These are phyloP conservation scores for Collybia sordida DNA, from an alignment of 768 basidiomycete genomes.

Conservation along the genomic window DNA sequence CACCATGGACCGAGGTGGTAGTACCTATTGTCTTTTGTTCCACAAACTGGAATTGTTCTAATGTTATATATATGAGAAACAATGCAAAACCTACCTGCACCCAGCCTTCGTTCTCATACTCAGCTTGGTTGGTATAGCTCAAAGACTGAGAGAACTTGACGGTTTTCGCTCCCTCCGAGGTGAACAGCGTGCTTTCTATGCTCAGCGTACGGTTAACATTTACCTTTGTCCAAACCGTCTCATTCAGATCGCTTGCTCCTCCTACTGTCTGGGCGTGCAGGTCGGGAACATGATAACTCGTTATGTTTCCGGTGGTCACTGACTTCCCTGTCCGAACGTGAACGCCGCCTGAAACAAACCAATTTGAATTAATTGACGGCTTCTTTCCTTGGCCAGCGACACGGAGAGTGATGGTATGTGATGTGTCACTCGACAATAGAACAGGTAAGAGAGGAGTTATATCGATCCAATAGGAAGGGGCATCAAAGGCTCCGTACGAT, in stretches of 20 bases:
- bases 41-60: constrained; percentile 35
- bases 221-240: constrained; percentile 52
- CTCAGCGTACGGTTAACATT: constrained; percentile 40
- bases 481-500: constrained; percentile 63
- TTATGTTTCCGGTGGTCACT: constrained; percentile 55
- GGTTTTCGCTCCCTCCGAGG: constrained; percentile 43
- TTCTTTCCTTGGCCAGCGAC: constrained; percentile 53
- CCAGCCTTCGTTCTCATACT: constrained; percentile 43
- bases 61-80: neutral
- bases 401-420: constrained; percentile 58
- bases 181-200: constrained; percentile 50
- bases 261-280: constrained; percentile 41
- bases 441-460: constrained; percentile 60
- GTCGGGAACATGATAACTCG: constrained; percentile 40
- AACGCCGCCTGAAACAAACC: constrained; percentile 59
- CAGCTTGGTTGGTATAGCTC: constrained; percentile 48
- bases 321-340: constrained; percentile 49
- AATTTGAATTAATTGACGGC: constrained; percentile 58
- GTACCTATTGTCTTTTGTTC: constrained; percentile 49
- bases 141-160: constrained; percentile 53
- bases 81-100: constrained; percentile 20
- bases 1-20: constrained; percentile 49
- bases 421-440: constrained; percentile 37
- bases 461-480: constrained; percentile 64
- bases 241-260: constrained; percentile 34